Conservation (phyloP, 2,329 filamentous ascomycete genomes). For the Ascochyta pisi region DNA sequence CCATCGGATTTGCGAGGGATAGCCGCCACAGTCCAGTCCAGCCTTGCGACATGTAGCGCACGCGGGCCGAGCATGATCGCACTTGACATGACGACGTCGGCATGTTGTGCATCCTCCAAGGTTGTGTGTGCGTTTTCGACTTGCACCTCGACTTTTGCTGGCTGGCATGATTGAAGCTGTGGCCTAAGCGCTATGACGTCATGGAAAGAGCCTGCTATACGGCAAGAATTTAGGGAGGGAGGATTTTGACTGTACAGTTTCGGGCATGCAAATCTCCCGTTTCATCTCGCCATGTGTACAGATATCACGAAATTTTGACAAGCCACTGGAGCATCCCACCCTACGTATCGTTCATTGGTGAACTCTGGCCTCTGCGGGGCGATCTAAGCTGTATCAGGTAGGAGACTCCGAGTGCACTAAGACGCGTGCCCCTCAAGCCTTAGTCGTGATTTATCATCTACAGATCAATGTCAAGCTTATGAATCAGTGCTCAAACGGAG, state of each 20-base stretch:
- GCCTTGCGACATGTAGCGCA: conserved; percentile 16
- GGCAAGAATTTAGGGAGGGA: neutral
- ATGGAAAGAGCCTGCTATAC: neutral
- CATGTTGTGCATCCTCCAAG: conserved; percentile 22
- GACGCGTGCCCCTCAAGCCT: neutral
- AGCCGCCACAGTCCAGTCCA: conserved; percentile 17
- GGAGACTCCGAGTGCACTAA: conserved; percentile 10
- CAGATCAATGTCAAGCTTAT: conserved; percentile 1
- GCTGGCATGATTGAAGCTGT: conserved; percentile 6
- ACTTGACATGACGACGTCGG: conserved; percentile 21
- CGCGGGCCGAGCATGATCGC: conserved; percentile 12
- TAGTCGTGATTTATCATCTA: conserved; percentile 6
- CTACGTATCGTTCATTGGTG: conserved; percentile 4
- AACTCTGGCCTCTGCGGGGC: conserved; percentile 3
- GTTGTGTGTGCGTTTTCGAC: conserved; percentile 22
- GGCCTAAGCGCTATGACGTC: conserved; percentile 5
- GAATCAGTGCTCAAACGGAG: neutral
- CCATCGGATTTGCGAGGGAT: conserved; percentile 21
- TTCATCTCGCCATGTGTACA: conserved; percentile 5
- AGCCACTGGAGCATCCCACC: neutral
- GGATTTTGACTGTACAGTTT: neutral
- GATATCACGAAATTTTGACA: conserved; percentile 4
- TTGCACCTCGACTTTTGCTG: conserved; percentile 10
- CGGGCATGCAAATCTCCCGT: neutral
- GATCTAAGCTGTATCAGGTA: conserved; percentile 2